Evolutionary conservation across 2,329 filamentous ascomycete genomes (phyloP).

Genomic region (Venturia nashicola): DNA sequence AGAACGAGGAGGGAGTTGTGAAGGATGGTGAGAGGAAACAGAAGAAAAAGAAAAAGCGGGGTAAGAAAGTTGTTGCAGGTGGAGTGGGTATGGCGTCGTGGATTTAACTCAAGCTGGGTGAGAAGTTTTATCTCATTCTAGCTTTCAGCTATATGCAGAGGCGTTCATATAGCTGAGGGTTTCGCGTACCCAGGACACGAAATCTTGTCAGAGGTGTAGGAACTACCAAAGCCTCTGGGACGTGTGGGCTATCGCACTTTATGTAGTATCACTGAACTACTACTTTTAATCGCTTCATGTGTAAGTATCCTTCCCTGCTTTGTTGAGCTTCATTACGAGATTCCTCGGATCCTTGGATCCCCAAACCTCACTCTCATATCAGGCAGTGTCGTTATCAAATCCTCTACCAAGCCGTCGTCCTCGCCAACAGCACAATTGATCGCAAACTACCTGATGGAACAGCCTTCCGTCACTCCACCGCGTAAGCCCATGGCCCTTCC

Average conservation of each 20-base stretch:
- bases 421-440: background rate
- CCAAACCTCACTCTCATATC: no score
- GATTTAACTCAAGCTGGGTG: background rate
- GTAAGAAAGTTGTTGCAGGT: constrained; percentile 20
- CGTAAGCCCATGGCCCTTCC: background rate
- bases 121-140: background rate
- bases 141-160: background rate
- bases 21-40: constrained; percentile 24
- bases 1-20: constrained; percentile 19
- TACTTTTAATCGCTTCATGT: no score
- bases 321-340: no score
- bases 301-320: no score
- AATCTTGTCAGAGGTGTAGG: no score
- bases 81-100: background rate
- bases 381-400: background rate
- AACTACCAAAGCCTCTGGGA: no score
- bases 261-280: no score
- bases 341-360: no score
- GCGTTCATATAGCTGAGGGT: no score
- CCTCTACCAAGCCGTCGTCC: background rate
- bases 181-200: no score
- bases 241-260: no score
- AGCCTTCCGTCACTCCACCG: background rate
- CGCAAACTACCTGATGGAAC: background rate
- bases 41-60: constrained; percentile 23